Evolutionary conservation across 179 eudicot genomes (phyloP), one percentile per base, ranked within the genome.

Genomic region (Beta macrorhiza): DNA sequence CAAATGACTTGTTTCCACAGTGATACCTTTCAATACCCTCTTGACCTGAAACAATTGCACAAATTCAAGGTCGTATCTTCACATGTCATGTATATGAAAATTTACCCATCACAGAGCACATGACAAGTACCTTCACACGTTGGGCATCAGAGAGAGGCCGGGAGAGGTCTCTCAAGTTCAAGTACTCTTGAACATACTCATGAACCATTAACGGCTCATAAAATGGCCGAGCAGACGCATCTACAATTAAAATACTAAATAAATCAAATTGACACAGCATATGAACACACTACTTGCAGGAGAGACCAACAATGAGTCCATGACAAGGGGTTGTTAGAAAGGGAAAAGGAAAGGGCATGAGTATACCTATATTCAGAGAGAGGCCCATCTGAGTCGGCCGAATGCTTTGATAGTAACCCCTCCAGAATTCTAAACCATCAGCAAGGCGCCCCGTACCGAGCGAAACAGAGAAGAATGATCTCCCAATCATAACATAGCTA

Each of bases 351-450:
- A 37, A 37, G 42, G 42, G 42, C 62, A 71, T 4, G 17, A 16
- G 17, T 22, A 61, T 88, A 93, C 99, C 99, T 52, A 94, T 83
- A 51, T 89, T 96, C 15, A 96, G 85, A 2, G 99, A 90, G 0
- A 92, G 88, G 4, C 99, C 99, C 95, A 92, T 93, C 68, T 96
- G 99, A 7, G 98, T 91, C 14, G 98, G 97, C 0, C 98, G 91
- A 25, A 95, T 82, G 69, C 98, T 93, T 79, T 92, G 97, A 75
- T 92, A 93, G 55, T 89, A 93, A 0, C 99, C 99, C 83, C 84
- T 87, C 94, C 97, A 96, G 69, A 78, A 94, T 59, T 90, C 88
- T 5, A 94, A 16, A 64, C 98, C 98, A 75, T 87, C 88, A 0
- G 85, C 92, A 58, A 92, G 91, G 2, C 72, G 58, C 53, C 91